Conservation (phyloP, 139 green algal species). For the Coccomyxa sp. region DNA sequence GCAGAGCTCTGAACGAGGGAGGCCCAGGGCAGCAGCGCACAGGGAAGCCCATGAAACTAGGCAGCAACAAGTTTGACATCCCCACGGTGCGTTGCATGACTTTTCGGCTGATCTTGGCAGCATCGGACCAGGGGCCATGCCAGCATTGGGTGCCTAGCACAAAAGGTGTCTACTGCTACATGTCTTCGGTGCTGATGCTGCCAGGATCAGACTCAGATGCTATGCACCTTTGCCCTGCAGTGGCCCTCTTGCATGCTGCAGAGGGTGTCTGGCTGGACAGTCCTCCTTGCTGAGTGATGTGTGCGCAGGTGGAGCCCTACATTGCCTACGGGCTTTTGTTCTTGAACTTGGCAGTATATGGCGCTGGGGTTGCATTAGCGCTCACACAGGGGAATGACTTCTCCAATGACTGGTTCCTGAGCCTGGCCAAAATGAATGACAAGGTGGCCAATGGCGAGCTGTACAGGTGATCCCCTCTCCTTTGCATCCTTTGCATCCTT, state of each 20-base stretch:
- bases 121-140: too few relatives aligned
- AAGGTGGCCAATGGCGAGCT: slow-evolving; percentile 7
- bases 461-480: slow-evolving; percentile 4
- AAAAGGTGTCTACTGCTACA: too few relatives aligned
- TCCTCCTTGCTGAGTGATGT: neutral
- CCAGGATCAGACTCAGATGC: too few relatives aligned
- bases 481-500: neutral
- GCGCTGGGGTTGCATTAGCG: neutral
- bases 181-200: too few relatives aligned
- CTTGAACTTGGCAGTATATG: slow-evolving; percentile 16
- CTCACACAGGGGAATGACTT: slow-evolving; percentile 3
- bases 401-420: slow-evolving; percentile 11
- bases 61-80: neutral
- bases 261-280: neutral
- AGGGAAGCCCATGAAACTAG: neutral
- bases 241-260: neutral
- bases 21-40: neutral
- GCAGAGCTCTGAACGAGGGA: neutral
- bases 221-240: neutral
- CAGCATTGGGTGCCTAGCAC: too few relatives aligned
- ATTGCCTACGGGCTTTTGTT: slow-evolving; percentile 15
- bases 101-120: too few relatives aligned
- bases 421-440: slow-evolving; percentile 18
- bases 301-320: slow-evolving; percentile 8
- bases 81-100: neutral